These are phyloP conservation scores for Oleoguttula mirabilis DNA, from an alignment of 495 filamentous ascomycete genomes.

Conservation along the genomic window DNA sequence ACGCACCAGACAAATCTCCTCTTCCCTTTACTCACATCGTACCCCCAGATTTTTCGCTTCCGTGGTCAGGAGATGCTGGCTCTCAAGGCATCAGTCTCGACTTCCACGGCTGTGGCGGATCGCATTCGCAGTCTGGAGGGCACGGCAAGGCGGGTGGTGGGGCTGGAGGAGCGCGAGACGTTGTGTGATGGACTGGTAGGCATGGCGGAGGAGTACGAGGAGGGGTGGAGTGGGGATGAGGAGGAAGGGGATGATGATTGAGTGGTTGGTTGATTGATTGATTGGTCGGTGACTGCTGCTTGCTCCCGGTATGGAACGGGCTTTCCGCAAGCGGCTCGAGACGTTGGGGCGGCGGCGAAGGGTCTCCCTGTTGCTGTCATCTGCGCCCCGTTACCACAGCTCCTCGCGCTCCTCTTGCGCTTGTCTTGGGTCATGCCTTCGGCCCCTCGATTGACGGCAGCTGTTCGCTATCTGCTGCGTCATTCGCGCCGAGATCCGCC, in stretches of 20 bases:
- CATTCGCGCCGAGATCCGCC: too few species aligned
- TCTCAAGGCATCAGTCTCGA: conserved; percentile 55
- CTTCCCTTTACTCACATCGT: conserved; percentile 75
- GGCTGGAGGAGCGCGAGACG: conserved; percentile 67
- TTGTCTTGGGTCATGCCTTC: too few species aligned
- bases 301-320: too few species aligned
- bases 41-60: conserved; percentile 52
- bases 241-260: conserved; percentile 51
- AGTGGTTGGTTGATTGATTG: too few species aligned
- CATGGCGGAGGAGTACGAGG: conserved; percentile 76
- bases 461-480: too few species aligned
- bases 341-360: too few species aligned
- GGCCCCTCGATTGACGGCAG: too few species aligned
- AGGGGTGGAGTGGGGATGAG: conserved; percentile 65
- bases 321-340: too few species aligned
- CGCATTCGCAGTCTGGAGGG: conserved; percentile 54
- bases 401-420: too few species aligned
- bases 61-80: conserved; percentile 28
- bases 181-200: conserved; percentile 74
- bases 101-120: conserved; percentile 56
- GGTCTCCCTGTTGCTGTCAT: too few species aligned
- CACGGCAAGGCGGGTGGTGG: conserved; percentile 45
- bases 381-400: too few species aligned
- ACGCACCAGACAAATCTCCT: conserved; percentile 48
- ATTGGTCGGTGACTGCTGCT: too few species aligned